These are phyloP conservation scores for Noccaea caerulescens DNA, from an alignment of 345 rosid species.

Conservation along the genomic window DNA sequence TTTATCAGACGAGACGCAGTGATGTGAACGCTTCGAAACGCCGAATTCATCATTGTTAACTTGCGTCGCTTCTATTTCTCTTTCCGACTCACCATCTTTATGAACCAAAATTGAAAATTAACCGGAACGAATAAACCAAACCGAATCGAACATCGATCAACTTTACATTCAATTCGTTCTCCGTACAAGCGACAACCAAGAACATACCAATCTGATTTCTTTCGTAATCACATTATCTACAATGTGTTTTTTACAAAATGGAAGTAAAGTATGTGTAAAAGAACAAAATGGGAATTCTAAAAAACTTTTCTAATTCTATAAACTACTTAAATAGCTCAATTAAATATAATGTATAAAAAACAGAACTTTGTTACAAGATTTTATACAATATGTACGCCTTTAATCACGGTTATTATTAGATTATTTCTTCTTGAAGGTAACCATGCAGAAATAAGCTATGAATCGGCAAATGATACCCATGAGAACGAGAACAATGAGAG, in stretches of 20 bases:
- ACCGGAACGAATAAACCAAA: slow-evolving; percentile 3
- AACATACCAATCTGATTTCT: background rate
- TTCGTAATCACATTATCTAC: slow-evolving; percentile 26
- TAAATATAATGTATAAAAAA: slow-evolving; percentile 7
- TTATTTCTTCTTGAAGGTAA: slow-evolving; percentile 55
- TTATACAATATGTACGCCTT: slow-evolving; percentile 30
- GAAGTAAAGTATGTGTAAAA: background rate
- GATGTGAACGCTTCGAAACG: slow-evolving; percentile 53
- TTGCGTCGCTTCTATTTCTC: slow-evolving; percentile 1
- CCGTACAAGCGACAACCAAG: background rate
- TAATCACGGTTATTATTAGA: slow-evolving; percentile 23
- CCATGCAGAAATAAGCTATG: slow-evolving; percentile 52
- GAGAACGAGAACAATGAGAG: slow-evolving; percentile 51
- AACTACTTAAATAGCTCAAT: slow-evolving; percentile 12
- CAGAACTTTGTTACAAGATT: slow-evolving; percentile 29
- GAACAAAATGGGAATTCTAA: slow-evolving; percentile 6
- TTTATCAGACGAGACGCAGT: slow-evolving; percentile 49
- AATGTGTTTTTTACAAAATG: slow-evolving; percentile 5
- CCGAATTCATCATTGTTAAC: slow-evolving; percentile 48
- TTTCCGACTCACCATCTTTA: background rate
- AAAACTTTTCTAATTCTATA: slow-evolving; percentile 3
- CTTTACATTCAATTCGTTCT: background rate
- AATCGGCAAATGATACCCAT: slow-evolving; percentile 54
- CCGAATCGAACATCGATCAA: background rate
- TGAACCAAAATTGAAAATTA: background rate